These are phyloP conservation scores for Irpex sp. DNA, from an alignment of 1,284 basidiomycete species.

Conservation along the genomic window DNA sequence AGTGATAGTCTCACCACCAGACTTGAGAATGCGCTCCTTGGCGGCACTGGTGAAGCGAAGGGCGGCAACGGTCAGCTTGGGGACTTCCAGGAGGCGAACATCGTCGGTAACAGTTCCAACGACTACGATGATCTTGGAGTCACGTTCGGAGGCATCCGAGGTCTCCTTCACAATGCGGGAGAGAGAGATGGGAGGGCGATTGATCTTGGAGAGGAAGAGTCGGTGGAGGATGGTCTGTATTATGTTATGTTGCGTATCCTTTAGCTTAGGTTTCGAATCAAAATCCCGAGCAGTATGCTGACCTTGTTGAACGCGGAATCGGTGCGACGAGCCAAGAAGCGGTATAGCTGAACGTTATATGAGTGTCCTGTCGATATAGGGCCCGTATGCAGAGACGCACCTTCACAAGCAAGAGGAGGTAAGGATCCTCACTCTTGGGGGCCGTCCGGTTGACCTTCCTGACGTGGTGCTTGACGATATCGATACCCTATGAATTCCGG, in stretches of 20 bases:
- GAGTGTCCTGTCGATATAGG: background rate
- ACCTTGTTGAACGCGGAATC: conserved; percentile 98
- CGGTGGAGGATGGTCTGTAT: conserved; percentile 87
- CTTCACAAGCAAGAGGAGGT: conserved; percentile 98
- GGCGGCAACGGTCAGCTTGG: conserved; percentile 93
- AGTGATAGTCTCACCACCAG: conserved; percentile 93
- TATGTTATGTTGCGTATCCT: conserved; percentile 12
- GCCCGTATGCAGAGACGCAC: conserved; percentile 39
- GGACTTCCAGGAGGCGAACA: conserved; percentile 82
- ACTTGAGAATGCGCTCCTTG: conserved; percentile 91
- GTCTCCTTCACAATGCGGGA: conserved; percentile 88
- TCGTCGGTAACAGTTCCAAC: conserved; percentile 97
- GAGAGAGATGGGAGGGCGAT: conserved; percentile 95
- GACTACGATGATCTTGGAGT: conserved; percentile 84
- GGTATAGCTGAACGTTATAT: conserved; percentile 77
- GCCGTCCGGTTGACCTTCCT: conserved; percentile 95
- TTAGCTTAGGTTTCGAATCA: background rate
- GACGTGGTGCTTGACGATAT: conserved; percentile 97
- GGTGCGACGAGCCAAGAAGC: conserved; percentile 97
- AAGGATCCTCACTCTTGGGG: conserved; percentile 98
- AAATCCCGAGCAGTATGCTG: conserved; percentile 10
- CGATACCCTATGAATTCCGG: conserved; percentile 78
- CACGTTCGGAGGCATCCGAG: conserved; percentile 61
- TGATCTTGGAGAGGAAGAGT: conserved; percentile 96
- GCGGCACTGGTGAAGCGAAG: conserved; percentile 94